Base-by-base conservation (phyloP, 805 yeast species). In the Peterozyma xylosa region DNA sequence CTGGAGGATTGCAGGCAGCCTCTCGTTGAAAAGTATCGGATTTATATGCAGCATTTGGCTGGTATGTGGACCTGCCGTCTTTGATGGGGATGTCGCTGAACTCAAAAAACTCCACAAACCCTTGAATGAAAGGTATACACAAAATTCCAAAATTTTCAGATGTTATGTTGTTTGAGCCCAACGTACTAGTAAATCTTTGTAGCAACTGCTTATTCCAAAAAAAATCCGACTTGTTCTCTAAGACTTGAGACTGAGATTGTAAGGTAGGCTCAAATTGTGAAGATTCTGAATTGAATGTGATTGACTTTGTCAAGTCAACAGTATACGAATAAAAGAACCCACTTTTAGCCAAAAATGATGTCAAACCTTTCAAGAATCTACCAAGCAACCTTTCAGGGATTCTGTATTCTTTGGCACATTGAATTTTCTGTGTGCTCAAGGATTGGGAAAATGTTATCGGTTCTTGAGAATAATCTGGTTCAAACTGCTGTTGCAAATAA, bases 261-360 rank as follows among this genome's bases (percentile, higher is more conserved):
- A 3, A 50, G 18, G 1, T 18, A 14, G 6, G 32, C 13, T 30
- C 46, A 48, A 3, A 16, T n/a, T 9, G 32, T 16, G 2, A 43
- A 27, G 33, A 45, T 17, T 7, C 10, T 35, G 11, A 47, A 45
- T 9, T 17, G 30, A 13, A 18, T 29, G 6, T 17, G 9, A 9
- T 35, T 33, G 15, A 43, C 27, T 16, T 36, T 16, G 27, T 45
- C 33, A n/a, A 21, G 45, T 56, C 53, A 9, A 39, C 37, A 2
- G 36, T 40, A 32, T 33, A 38, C 37, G 57, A 52, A 45, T 47
- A 53, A 38, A 46, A 56, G 38, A 56, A 56, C 2, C 59, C 60
- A 16, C 53, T 52, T 15, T 47, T 38, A 33, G 39, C 46, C 42
- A 56, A 55, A 16, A 48, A 43, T 4, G 38, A 36, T 13, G 38